Evolutionary conservation across 2,329 filamentous ascomycete genomes (phyloP), one percentile per base, ranked within the genome.

Genomic region (Colletotrichum sp.): DNA sequence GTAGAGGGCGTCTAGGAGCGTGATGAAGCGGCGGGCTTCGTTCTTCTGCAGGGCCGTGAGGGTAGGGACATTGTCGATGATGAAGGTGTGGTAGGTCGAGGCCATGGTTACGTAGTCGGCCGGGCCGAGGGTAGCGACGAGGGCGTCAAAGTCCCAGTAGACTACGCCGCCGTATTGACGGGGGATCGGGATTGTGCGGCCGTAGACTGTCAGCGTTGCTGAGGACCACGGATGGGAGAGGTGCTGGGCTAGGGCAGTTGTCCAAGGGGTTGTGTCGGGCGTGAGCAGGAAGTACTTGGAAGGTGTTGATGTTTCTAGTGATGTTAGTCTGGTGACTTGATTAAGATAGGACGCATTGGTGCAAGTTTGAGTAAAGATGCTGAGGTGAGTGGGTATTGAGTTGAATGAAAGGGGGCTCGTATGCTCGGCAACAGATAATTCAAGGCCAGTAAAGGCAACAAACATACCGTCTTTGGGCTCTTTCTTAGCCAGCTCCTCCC

Each of bases 101-200:
- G 95, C 94, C 82, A 97, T 90, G 2, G 93, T 94, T 71, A 96
- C 94, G 84, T 96, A 97, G 85, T 97, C 95, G 32, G 95, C 95
- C 2, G 95, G 94, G 0, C 95, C 95, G 60, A 96, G 92, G 3
- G 88, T 87, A 8, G 89, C 89, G 74, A 94, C 95, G 2, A 96
- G 89, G 44, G 93, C 89, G 16, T 87, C 80, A 79, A 96, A 97
- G 12, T 90, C 89, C 90, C 94, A 95, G 71, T 89, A 88, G 0
- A 92, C 90, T 2, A 90, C 85, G 22, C 93, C 92, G 30, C 89
- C 84, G 77, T 89, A 84, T 48, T 93, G 89, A 5, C 87, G 87
- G 2, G 92, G 92, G 4, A 95, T 89, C 2, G 83, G 80, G 3
- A 96, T 86, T 3, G 85, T 87, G 44, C 94, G 90, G 4, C 93